A percentile compares a stretch with the other conserved stretches of the same genome.
phyloP scores from a whole-genome alignment of 768 basidiomycete genomes.

The Tylopilus vinaceipallidus region DNA sequence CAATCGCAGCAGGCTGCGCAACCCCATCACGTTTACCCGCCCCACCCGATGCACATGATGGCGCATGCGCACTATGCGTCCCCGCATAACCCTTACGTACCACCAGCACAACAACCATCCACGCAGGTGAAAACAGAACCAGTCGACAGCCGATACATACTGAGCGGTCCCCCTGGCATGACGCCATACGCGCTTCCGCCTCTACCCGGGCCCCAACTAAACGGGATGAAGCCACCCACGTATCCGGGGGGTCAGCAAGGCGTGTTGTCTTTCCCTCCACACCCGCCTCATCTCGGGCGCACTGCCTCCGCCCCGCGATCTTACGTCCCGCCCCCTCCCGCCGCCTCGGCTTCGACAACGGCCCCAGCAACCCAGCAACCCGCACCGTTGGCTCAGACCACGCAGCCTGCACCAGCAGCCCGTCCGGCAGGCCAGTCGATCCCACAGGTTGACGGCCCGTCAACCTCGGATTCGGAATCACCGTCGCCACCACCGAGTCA shows the following conservation, averaged over 20 bases:
- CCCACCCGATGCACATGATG: constrained; percentile 64
- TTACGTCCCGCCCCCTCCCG: constrained; percentile 20
- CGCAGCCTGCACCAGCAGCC: constrained; percentile 17
- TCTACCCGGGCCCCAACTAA: constrained; percentile 64
- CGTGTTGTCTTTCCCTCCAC: constrained; percentile 51
- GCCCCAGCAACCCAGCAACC: constrained; percentile 16
- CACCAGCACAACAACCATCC: constrained; percentile 34
- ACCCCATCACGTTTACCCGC: constrained; percentile 53
- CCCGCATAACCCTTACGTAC: constrained; percentile 50
- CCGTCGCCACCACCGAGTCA: constrained; percentile 64
- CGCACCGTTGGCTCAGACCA: constrained; percentile 9
- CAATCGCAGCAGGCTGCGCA: constrained; percentile 44
- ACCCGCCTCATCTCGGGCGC: constrained; percentile 29
- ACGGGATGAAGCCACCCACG: constrained; percentile 47
- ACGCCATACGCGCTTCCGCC: constrained; percentile 55
- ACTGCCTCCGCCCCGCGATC: constrained; percentile 20
- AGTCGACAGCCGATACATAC: constrained; percentile 64
- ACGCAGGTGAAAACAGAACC: constrained; percentile 73
- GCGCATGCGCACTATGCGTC: constrained; percentile 52
- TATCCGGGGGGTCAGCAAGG: constrained; percentile 60
- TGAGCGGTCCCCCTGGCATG: constrained; percentile 42
- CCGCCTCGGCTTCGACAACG: constrained; percentile 21
- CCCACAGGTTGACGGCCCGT: constrained; percentile 80
- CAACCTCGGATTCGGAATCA: constrained; percentile 64
- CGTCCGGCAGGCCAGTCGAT: constrained; percentile 39